A percentile compares a stretch with the other conserved stretches of the same genome.
These are phyloP conservation scores for Cicer pinnatifidum DNA, from an alignment of 306 rosid genomes.

Conservation along the genomic window DNA sequence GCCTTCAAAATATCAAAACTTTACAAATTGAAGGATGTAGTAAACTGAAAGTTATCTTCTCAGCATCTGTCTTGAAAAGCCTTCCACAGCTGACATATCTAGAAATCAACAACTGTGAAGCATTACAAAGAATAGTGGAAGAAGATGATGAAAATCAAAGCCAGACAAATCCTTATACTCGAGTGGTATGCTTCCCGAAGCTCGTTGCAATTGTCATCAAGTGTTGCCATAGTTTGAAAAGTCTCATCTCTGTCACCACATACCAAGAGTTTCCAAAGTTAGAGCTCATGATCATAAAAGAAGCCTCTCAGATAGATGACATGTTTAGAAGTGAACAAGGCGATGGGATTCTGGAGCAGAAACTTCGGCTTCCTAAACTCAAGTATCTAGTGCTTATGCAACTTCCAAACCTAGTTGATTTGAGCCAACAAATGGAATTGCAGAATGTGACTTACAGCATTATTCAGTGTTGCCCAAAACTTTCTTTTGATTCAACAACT, in stretches of 20 bases:
- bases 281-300: conserved; percentile 16
- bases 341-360: neutral
- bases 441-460: neutral
- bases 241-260: conserved; percentile 7
- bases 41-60: conserved; percentile 1
- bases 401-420: neutral
- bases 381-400: conserved; percentile 16
- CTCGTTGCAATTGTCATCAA: conserved; percentile 12
- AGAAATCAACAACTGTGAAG: conserved; percentile 16
- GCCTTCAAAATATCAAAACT: conserved; percentile 14
- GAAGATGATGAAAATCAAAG: neutral
- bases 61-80: conserved; percentile 16
- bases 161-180: neutral
- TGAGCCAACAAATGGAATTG: conserved; percentile 13
- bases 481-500: conserved; percentile 3
- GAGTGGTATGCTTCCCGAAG: conserved; percentile 6
- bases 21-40: conserved; percentile 7
- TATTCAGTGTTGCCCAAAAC: neutral
- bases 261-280: conserved; percentile 10
- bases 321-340: neutral
- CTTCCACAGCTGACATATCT: conserved; percentile 12
- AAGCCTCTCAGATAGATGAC: conserved; percentile 8
- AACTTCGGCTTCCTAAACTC: conserved; percentile 13
- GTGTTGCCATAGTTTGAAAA: conserved; percentile 3
- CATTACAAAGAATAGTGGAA: conserved; percentile 6